Conservation (phyloP, 2,329 filamentous ascomycete species). For the Nemania diffusa region DNA sequence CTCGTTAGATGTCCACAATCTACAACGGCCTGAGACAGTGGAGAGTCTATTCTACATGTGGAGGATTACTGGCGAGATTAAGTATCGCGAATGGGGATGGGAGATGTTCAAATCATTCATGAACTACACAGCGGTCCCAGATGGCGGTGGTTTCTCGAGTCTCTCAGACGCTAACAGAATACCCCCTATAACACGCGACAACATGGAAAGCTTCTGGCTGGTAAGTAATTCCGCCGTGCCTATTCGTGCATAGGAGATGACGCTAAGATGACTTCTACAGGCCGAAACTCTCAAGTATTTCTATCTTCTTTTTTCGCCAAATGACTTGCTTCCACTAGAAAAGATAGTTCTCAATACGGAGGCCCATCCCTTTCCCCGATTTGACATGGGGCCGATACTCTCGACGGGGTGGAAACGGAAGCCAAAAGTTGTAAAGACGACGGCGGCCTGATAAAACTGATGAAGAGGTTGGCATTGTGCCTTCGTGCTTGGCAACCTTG, state of each 20-base stretch:
- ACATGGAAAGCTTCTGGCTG: constrained; percentile 99
- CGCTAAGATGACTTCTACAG: constrained; percentile 54
- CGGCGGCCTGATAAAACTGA: constrained; percentile 15
- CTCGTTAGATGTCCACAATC: constrained; percentile 85
- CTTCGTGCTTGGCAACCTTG: background rate
- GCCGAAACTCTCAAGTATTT: constrained; percentile 98
- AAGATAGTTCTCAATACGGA: constrained; percentile 96
- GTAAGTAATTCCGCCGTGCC: constrained; percentile 60
- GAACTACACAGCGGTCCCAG: constrained; percentile 81
- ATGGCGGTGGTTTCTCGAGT: constrained; percentile 84
- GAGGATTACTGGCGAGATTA: constrained; percentile 90
- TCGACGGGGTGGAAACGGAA: constrained; percentile 84
- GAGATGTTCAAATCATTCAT: constrained; percentile 96
- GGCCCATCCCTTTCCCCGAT: constrained; percentile 88
- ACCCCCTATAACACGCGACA: constrained; percentile 78
- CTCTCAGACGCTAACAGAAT: constrained; percentile 78
- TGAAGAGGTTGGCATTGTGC: background rate
- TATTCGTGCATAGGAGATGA: background rate
- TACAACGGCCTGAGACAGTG: constrained; percentile 96
- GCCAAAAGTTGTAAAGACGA: constrained; percentile 59
- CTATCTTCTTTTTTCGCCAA: constrained; percentile 89
- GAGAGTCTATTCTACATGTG: constrained; percentile 98
- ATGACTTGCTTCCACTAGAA: constrained; percentile 84
- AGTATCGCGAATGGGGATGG: constrained; percentile 97
- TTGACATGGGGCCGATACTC: constrained; percentile 81